Conservation (phyloP, 768 basidiomycete species). For the Daedaleopsis nitida region DNA sequence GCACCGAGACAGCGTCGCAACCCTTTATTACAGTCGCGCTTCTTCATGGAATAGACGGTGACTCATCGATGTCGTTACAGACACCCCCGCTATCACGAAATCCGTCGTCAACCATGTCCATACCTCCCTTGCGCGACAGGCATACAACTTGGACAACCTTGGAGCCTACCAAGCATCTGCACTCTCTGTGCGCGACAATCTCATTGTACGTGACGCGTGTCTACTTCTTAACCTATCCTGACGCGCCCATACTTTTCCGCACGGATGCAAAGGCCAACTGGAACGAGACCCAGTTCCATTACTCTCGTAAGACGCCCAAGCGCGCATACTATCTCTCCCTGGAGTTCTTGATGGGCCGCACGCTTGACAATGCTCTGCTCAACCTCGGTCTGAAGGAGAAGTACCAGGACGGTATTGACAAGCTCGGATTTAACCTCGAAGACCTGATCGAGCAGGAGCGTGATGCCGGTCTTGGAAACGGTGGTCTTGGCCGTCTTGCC, state of each 20-base stretch:
- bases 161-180: slow-evolving; percentile 94
- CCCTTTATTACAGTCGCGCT: slow-evolving; percentile 5
- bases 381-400: slow-evolving; percentile 84
- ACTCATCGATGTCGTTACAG: slow-evolving; percentile 36
- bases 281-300: slow-evolving; percentile 78
- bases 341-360: slow-evolving; percentile 88
- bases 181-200: slow-evolving; percentile 82
- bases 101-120: slow-evolving; percentile 84
- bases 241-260: not conserved
- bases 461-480: slow-evolving; percentile 94
- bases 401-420: slow-evolving; percentile 64
- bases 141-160: slow-evolving; percentile 84
- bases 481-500: slow-evolving; percentile 92
- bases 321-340: slow-evolving; percentile 95
- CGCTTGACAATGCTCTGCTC: slow-evolving; percentile 78
- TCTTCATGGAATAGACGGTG: not conserved
- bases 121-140: slow-evolving; percentile 87
- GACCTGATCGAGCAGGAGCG: slow-evolving; percentile 87
- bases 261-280: slow-evolving; percentile 61
- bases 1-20: too few relatives aligned
- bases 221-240: not conserved
- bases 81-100: slow-evolving; percentile 62
- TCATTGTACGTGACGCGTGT: slow-evolving; percentile 56
- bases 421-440: slow-evolving; percentile 90
- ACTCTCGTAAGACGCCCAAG: slow-evolving; percentile 83